phyloP scores from a whole-genome alignment of 176 grass and related monocot genomes.

The Zea luxurians region DNA sequence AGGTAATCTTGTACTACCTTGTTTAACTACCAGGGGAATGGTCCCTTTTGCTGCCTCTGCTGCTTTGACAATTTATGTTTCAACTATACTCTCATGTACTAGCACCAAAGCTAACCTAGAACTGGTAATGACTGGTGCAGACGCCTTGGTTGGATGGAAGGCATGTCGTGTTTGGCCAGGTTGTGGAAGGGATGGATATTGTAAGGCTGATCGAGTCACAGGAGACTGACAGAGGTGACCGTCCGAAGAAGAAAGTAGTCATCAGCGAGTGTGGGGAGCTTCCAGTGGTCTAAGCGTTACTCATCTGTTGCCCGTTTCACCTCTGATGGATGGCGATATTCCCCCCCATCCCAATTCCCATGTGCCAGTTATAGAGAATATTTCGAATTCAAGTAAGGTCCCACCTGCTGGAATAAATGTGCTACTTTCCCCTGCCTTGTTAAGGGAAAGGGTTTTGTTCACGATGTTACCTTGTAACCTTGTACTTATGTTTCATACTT shows the following conservation, averaged over 20 bases:
- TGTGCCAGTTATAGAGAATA: constrained; percentile 19
- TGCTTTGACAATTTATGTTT: neutral
- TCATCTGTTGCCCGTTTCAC: neutral
- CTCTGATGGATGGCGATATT: neutral
- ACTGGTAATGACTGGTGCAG: constrained; percentile 33
- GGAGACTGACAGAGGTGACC: constrained; percentile 89
- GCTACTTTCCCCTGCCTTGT: neutral
- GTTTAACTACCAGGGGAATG: neutral
- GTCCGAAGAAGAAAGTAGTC: constrained; percentile 81
- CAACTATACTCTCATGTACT: neutral
- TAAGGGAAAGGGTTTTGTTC: neutral
- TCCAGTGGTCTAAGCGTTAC: constrained; percentile 58
- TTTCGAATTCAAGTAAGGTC: constrained; percentile 10
- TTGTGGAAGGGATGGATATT: constrained; percentile 87
- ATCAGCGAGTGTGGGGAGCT: constrained; percentile 81
- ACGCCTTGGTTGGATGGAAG: constrained; percentile 86
- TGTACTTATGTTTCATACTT: neutral
- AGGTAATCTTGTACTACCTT: constrained; percentile 45
- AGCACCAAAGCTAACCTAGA: neutral
- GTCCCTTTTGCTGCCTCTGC: neutral
- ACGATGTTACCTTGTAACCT: neutral
- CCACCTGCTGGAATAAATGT: constrained; percentile 38
- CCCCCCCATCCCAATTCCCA: too few relatives aligned
- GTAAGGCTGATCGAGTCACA: constrained; percentile 65
- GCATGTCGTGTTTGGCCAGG: constrained; percentile 86